These are phyloP conservation scores for Diplosphaera chodatii DNA, from an alignment of 139 green algal species.

Conservation along the genomic window DNA sequence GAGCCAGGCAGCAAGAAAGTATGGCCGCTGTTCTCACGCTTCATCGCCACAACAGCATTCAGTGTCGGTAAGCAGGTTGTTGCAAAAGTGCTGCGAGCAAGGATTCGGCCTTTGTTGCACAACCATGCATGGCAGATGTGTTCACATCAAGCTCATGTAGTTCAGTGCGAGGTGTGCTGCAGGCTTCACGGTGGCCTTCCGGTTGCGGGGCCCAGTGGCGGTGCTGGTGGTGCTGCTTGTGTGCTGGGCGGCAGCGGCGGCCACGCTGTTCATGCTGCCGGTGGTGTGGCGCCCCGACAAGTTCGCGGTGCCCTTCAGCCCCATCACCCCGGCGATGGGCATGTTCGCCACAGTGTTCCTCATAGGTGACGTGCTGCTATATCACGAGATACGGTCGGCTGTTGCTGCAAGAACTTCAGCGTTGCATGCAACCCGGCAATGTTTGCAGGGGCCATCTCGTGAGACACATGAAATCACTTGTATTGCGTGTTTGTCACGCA, in stretches of 20 bases:
- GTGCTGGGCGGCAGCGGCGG: constrained; percentile 16
- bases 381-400: too few species aligned
- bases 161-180: too few species aligned
- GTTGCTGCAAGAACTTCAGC: too few species aligned
- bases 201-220: constrained; percentile 16
- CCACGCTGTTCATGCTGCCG: constrained; percentile 32
- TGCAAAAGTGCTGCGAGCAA: too few species aligned
- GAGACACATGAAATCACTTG: too few species aligned
- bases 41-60: constrained; percentile 13
- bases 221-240: constrained; percentile 2
- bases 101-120: too few species aligned
- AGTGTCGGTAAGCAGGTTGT: too few species aligned
- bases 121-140: too few species aligned
- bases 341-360: constrained; percentile 70
- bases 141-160: too few species aligned
- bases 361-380: constrained; percentile 27
- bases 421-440: too few species aligned
- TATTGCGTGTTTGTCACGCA: too few species aligned
- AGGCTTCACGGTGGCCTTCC: constrained; percentile 20
- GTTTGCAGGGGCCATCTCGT: too few species aligned
- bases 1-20: constrained; percentile 21
- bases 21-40: constrained; percentile 17
- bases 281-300: constrained; percentile 22
- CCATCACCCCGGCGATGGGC: constrained; percentile 51
- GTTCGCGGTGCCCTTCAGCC: constrained; percentile 59